These are phyloP conservation scores for Fallopia convolvulus DNA, from an alignment of 148 eudicot species.

Conservation along the genomic window DNA sequence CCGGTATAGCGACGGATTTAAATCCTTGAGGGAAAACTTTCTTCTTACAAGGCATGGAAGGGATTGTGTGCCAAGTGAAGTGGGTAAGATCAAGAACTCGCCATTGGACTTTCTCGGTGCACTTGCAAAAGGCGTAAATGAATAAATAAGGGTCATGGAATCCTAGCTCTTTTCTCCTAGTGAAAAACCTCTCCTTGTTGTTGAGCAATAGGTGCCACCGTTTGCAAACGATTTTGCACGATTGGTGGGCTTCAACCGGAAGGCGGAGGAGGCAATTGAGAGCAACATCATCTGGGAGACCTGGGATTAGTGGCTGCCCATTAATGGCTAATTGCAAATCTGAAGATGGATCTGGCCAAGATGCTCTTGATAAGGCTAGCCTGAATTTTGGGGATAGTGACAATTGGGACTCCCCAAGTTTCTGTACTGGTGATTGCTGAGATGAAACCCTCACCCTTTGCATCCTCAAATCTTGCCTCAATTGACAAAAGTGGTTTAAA, in stretches of 20 bases:
- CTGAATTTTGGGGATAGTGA: slow-evolving; percentile 78
- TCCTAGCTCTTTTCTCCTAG: slow-evolving; percentile 58
- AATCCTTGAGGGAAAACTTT: slow-evolving; percentile 80
- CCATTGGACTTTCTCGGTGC: slow-evolving; percentile 81
- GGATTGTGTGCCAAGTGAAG: slow-evolving; percentile 76
- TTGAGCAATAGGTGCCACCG: slow-evolving; percentile 71
- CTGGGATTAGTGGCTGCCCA: slow-evolving; percentile 71
- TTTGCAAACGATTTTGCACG: slow-evolving; percentile 56
- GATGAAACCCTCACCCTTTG: slow-evolving; percentile 5
- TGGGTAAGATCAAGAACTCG: slow-evolving; percentile 61
- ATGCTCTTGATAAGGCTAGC: slow-evolving; percentile 33
- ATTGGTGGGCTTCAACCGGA: slow-evolving; percentile 50
- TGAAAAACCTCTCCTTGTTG: slow-evolving; percentile 63
- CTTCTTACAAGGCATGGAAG: slow-evolving; percentile 83
- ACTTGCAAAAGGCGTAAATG: slow-evolving; percentile 68
- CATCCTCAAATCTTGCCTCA: slow-evolving; percentile 5
- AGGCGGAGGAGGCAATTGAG: slow-evolving; percentile 78
- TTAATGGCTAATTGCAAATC: slow-evolving; percentile 43
- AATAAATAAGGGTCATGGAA: slow-evolving; percentile 75
- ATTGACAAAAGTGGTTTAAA: neutral
- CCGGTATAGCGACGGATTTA: slow-evolving; percentile 56
- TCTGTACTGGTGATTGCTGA: slow-evolving; percentile 1
- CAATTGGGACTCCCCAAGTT: neutral
- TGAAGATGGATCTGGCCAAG: slow-evolving; percentile 43
- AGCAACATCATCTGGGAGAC: slow-evolving; percentile 92